A percentile compares a stretch with the other conserved stretches of the same genome.
These are phyloP conservation scores for Ormosia emarginata DNA, from an alignment of 306 rosid genomes.

Conservation along the genomic window DNA sequence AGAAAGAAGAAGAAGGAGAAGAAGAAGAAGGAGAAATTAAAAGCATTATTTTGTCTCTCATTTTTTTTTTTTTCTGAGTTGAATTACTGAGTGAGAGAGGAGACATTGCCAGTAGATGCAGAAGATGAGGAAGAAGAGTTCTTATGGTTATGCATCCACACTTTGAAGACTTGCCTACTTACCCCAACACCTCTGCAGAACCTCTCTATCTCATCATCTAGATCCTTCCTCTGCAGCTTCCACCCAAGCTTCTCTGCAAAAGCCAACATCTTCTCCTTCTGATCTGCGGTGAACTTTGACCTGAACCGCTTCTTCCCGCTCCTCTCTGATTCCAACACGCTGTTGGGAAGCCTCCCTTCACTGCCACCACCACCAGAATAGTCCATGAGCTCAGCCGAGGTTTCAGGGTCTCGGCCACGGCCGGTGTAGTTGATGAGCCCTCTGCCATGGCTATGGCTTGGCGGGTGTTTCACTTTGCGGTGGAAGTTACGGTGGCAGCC, in stretches of 20 bases:
- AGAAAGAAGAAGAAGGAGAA: not conserved
- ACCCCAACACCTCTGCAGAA: conserved; percentile 68
- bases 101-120: conserved; percentile 52
- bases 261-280: conserved; percentile 82
- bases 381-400: conserved; percentile 25
- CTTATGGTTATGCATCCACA: conserved; percentile 94
- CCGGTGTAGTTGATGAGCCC: not conserved
- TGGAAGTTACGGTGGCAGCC: conserved; percentile 92
- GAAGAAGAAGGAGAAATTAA: not conserved
- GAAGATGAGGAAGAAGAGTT: conserved; percentile 46
- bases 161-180: conserved; percentile 74
- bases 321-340: conserved; percentile 17
- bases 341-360: conserved; percentile 4
- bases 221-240: conserved; percentile 75
- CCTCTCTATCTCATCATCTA: conserved; percentile 72
- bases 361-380: conserved; percentile 25
- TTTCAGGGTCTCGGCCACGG: conserved; percentile 9
- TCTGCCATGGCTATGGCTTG: conserved; percentile 33
- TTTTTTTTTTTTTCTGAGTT: too few relatives aligned
- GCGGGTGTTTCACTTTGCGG: conserved; percentile 47
- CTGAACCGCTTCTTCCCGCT: conserved; percentile 65
- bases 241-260: conserved; percentile 90
- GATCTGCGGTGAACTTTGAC: conserved; percentile 69
- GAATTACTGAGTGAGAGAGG: conserved; percentile 56
- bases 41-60: too few relatives aligned